phyloP scores from a whole-genome alignment of 2,329 filamentous ascomycete species.

The Hypoxylon sp. region DNA sequence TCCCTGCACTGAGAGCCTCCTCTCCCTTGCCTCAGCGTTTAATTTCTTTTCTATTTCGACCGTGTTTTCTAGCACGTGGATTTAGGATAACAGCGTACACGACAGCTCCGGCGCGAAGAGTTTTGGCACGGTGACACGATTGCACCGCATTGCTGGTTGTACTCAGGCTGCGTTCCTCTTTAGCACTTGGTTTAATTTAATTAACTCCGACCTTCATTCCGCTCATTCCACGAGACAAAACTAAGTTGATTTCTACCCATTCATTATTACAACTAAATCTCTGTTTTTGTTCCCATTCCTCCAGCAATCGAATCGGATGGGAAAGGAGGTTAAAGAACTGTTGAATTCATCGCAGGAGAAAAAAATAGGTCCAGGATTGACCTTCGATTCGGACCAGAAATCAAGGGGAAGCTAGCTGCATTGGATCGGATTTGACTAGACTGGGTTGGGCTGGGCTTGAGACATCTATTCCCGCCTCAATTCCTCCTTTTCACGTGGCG shows the following conservation, averaged over 20 bases:
- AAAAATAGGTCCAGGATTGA: conserved; percentile 8
- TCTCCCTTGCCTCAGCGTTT: conserved; percentile 31
- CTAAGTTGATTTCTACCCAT: conserved; percentile 17
- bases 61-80: conserved; percentile 33
- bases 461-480: conserved; percentile 41
- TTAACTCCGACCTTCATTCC: conserved; percentile 15
- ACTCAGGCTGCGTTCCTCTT: conserved; percentile 18
- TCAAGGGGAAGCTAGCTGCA: conserved; percentile 33
- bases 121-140: conserved; percentile 23
- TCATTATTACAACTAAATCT: conserved; percentile 7
- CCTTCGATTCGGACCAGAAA: conserved; percentile 24
- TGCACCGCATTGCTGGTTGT: conserved; percentile 30
- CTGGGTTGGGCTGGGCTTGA: conserved; percentile 33
- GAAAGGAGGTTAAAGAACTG: conserved; percentile 22
- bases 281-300: conserved; percentile 11
- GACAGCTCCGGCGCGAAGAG: conserved; percentile 21
- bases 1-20: conserved; percentile 10
- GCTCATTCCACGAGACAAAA: conserved; percentile 11
- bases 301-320: conserved; percentile 18
- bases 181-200: conserved; percentile 20
- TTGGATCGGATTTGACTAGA: conserved; percentile 37
- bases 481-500: conserved; percentile 45
- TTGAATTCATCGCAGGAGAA: conserved; percentile 14
- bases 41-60: conserved; percentile 28
- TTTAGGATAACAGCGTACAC: conserved; percentile 26